These are phyloP conservation scores for Acanthamoeba triangularis DNA, from an alignment of 208 protist genomes.

Conservation along the genomic window DNA sequence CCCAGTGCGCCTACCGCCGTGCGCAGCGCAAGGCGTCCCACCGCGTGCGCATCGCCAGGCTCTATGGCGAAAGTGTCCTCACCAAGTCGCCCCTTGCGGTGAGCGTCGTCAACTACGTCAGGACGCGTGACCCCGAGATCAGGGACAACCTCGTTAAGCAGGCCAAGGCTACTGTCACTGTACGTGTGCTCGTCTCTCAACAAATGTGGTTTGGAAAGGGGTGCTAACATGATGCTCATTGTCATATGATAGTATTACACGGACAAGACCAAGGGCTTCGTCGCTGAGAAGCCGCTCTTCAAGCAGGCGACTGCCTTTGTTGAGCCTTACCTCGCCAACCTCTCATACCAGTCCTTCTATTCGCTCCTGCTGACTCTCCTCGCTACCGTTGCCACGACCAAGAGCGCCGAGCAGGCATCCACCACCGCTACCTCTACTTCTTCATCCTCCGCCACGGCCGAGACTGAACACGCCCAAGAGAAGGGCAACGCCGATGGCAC, in stretches of 20 bases:
- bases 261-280: not conserved
- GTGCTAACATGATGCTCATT: not conserved
- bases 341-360: not conserved
- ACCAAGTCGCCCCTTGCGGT: not conserved
- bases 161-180: not conserved
- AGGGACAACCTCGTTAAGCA: not conserved
- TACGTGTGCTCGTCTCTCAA: not conserved
- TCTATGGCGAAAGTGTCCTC: not conserved
- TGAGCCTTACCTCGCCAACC: not conserved
- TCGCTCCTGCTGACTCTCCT: not conserved
- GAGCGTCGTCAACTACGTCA: not conserved
- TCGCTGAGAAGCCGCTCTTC: not conserved
- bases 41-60: not conserved
- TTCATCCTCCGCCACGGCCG: not conserved
- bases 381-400: not conserved
- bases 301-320: conserved; percentile 1
- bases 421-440: not conserved
- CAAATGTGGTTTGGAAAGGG: too few relatives aligned
- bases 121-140: not conserved
- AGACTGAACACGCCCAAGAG: not conserved
- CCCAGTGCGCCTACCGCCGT: not conserved
- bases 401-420: not conserved
- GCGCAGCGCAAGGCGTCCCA: not conserved
- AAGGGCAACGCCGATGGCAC: not conserved
- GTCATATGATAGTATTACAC: not conserved